Conservation (phyloP, 495 filamentous ascomycete genomes). For the Penicillium soppii region DNA sequence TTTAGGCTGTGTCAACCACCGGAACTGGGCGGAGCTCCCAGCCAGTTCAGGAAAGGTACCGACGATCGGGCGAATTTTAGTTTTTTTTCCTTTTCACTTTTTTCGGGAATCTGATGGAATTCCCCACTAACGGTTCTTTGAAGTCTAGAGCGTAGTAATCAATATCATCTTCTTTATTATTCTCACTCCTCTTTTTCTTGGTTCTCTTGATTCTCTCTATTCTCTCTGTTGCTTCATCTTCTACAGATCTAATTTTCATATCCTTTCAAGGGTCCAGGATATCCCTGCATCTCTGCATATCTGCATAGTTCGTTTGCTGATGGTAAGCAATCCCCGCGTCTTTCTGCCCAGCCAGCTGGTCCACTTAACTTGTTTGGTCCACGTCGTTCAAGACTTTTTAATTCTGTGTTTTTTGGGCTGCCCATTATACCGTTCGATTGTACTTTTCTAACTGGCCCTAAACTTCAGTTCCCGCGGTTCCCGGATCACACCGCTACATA, state of each 20-base stretch:
- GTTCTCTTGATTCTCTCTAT: background rate
- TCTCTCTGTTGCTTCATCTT: background rate
- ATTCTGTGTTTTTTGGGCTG: constrained; percentile 3
- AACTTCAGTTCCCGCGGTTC: constrained; percentile 8
- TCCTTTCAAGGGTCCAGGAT: too few relatives aligned
- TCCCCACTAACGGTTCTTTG: background rate
- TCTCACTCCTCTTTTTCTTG: background rate
- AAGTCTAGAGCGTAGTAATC: background rate
- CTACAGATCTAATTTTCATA: too few relatives aligned
- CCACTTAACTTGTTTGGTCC: constrained; percentile 15
- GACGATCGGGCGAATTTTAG: background rate
- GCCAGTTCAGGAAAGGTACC: background rate
- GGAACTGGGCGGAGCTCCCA: constrained; percentile 22
- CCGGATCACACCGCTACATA: constrained; percentile 26
- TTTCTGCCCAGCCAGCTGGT: constrained; percentile 29
- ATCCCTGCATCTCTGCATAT: constrained; percentile 18
- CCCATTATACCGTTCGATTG: background rate
- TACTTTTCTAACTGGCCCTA: constrained; percentile 7
- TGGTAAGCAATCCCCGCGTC: constrained; percentile 10
- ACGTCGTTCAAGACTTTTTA: constrained; percentile 10
- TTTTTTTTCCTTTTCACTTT: background rate
- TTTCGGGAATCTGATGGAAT: background rate
- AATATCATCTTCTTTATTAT: background rate
- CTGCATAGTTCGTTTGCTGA: constrained; percentile 26
- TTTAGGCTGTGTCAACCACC: constrained; percentile 13